Percentiles rank a stretch among this genome's conserved stretches.
phyloP scores from a whole-genome alignment of 192 early-diverging fungal genomes.

The Helicostylum pulchrum region DNA sequence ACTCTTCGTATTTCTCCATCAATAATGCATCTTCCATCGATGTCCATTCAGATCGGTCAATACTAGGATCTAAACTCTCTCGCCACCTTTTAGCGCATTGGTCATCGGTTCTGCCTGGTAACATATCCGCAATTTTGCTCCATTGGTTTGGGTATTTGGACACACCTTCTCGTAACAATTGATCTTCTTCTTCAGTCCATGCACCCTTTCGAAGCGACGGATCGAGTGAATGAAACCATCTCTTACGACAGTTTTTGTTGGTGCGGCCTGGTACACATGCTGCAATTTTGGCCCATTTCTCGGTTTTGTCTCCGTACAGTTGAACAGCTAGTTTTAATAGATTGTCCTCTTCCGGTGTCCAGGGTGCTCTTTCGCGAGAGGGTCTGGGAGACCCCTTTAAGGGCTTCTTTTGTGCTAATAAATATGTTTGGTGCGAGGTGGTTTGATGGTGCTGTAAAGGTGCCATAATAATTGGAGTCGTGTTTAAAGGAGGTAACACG shows the following conservation, averaged over 20 bases:
- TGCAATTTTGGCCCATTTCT: constrained; percentile 77
- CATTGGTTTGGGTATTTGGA: constrained; percentile 71
- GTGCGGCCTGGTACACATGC: constrained; percentile 70
- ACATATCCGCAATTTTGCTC: constrained; percentile 75
- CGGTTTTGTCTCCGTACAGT: constrained; percentile 69
- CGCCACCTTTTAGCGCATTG: constrained; percentile 91
- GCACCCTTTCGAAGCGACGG: constrained; percentile 71
- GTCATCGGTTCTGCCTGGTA: constrained; percentile 79
- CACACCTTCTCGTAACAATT: constrained; percentile 66
- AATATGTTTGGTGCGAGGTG: constrained; percentile 10
- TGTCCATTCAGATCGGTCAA: constrained; percentile 69
- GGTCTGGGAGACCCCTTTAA: not conserved
- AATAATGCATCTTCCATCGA: constrained; percentile 63
- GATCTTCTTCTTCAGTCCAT: constrained; percentile 82
- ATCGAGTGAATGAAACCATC: constrained; percentile 80
- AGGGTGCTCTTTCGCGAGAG: constrained; percentile 39
- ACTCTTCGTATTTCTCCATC: constrained; percentile 59
- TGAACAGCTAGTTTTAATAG: constrained; percentile 70
- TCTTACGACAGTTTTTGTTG: constrained; percentile 81
- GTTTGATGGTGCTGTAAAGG: constrained; percentile 13
- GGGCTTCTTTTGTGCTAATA: constrained; percentile 11
- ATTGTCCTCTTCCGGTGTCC: constrained; percentile 80
- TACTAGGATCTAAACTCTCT: constrained; percentile 81
- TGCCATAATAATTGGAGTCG: constrained; percentile 13
- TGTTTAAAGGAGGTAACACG: constrained; percentile 17